Evolutionary conservation across 306 rosid genomes (phyloP), one percentile per base, ranked within the genome.

Genomic region (Canavalia ensiformis): DNA sequence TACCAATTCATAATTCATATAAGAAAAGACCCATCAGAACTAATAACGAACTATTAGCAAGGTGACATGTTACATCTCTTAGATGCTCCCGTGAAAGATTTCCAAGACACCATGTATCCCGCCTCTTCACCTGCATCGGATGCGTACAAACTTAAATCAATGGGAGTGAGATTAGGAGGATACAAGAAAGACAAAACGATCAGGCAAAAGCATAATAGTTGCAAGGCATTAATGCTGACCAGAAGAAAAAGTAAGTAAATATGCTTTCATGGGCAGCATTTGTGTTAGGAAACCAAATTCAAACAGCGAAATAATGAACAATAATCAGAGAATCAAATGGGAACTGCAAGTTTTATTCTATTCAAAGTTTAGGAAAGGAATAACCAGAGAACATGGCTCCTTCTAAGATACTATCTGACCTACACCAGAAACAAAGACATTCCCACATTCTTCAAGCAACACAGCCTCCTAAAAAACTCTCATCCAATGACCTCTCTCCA

Each of bases 91-190:
- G 82, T 2, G 82, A 82, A 74, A 89, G 88, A 18, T 90, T 91
- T 79, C 97, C 90, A 35, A 91, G 90, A 88, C 99, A 95, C 99
- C 97, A 95, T 64, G 99, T 93, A 84, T 88, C 97, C 77, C 98
- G 91, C 81, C 98, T 90, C 88, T 95, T 95, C 72, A 75, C 97
- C 98, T 95, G 92, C 83, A 86, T 62, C 57, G 79, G 64, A 46
- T 82, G 88, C 78, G 51, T 81, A 79, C 69, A 77, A 80, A 81
- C 29, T 68, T 75, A 29, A 86, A 65, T 66, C 72, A 72, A 82
- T 44, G 49, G 35, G 30, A 74, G 62, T 13, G 60, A 76, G 66
- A 59, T 42, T 34, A 72, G n/a, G 46, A 57, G 44, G 46, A 78
- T 11, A 52, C 76, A 45, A 59, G 39, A 72, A 56, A 63, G 37